Base-by-base conservation (phyloP, 176 grass and related monocot genomes). In the Typha latifolia region DNA sequence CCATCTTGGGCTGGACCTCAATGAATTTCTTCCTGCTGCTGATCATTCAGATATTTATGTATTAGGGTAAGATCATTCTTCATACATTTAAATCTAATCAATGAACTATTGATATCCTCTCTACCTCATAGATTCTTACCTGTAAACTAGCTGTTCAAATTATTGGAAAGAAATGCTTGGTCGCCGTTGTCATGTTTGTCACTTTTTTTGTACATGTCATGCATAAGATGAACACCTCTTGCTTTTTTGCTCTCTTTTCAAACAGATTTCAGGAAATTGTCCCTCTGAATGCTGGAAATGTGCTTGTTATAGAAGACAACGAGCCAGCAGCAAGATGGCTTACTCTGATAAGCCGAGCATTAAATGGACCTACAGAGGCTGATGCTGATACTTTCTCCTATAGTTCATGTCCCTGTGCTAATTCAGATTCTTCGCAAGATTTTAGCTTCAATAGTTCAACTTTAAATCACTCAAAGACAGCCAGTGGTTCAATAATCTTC, bases 211-310 rank as follows among this genome's bases (percentile, higher is more conserved):
- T 16, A 55, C 15, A 5, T 55, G 8, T 55, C 15, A 55, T 55
- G 51, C 51, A 55, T 55, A 18, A 0, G 15, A 18, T 55, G 3
- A 18, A 31, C 7, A 0, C 27, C 50, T 78, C 24, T 61, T 47
- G 18, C 43, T 11, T 51, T 63, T 63, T 43, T 67, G 51, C 63
- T 71, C 32, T 72, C 73, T 72, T 73, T 78, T 70, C 32, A 43
- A 69, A 74, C 89, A 96, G 91, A 52, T 96, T 96, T 81, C 91
- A 96, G 79, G 91, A 96, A 82, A 87, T 96, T 63, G 91, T 96
- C n/a, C 91, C 91, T 69, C 84, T 96, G 55, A 96, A 96, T 87
- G 86, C 86, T 0, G 90, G 90, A 61, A 94, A 94, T 69, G 90
- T 94, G 66, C 80, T 94, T 70, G 90, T 89, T 67, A 81, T 94